A percentile compares a stretch with the other conserved stretches of the same genome.
phyloP scores from a whole-genome alignment of 345 rosid species.

The Erysimum cheiranthoides region DNA sequence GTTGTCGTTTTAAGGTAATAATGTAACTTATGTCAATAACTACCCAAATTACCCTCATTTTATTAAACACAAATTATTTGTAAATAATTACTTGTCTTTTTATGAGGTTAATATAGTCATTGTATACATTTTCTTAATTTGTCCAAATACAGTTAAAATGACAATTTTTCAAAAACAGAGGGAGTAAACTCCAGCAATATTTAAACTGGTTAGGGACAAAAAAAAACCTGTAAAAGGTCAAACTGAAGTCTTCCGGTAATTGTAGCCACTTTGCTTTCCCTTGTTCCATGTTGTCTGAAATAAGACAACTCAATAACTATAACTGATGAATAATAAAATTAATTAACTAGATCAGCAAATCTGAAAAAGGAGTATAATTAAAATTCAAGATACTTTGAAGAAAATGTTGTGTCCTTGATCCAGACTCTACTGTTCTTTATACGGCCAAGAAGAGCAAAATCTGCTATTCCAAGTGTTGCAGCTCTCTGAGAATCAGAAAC shows the following conservation, averaged over 20 bases:
- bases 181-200: slow-evolving; percentile 29
- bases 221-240: slow-evolving; percentile 27
- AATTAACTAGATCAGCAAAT: too few relatives aligned
- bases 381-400: slow-evolving; percentile 64
- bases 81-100: too few relatives aligned
- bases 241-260: neutral
- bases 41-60: too few relatives aligned
- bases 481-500: slow-evolving; percentile 62
- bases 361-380: too few relatives aligned
- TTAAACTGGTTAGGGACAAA: neutral
- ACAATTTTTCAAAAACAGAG: too few relatives aligned
- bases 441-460: slow-evolving; percentile 85
- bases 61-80: too few relatives aligned
- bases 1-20: too few relatives aligned
- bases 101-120: too few relatives aligned
- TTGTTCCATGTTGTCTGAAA: slow-evolving; percentile 10
- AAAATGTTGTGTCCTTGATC: slow-evolving; percentile 81
- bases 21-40: too few relatives aligned
- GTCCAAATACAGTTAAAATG: too few relatives aligned
- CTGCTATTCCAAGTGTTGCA: slow-evolving; percentile 75
- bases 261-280: slow-evolving; percentile 41
- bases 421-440: slow-evolving; percentile 78
- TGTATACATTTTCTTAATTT: too few relatives aligned
- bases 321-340: too few relatives aligned
- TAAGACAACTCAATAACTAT: neutral